Percentiles rank a stretch among this genome's conserved stretches.
phyloP scores from a whole-genome alignment of 108 stramenopile species.

The Conticribra guillardii region DNA sequence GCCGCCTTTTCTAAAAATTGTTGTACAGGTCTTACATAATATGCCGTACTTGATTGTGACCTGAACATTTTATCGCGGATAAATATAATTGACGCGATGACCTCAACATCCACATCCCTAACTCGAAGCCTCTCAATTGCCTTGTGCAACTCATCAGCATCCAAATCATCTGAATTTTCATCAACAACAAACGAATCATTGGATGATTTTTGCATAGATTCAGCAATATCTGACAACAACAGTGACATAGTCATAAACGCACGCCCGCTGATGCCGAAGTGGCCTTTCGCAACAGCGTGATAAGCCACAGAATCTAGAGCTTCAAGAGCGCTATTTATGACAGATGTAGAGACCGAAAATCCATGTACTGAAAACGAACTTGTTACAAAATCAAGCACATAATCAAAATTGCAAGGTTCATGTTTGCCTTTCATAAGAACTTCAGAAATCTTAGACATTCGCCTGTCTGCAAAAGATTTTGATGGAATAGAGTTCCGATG shows the following conservation, averaged over 20 bases:
- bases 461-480: background rate
- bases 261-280: constrained; percentile 65
- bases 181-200: background rate
- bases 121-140: too few relatives aligned
- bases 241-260: constrained; percentile 51
- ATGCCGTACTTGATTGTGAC: too few relatives aligned
- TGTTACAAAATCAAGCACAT: constrained; percentile 27
- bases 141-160: too few relatives aligned
- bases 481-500: constrained; percentile 45
- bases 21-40: too few relatives aligned
- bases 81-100: too few relatives aligned
- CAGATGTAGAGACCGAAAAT: background rate
- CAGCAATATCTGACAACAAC: constrained; percentile 17
- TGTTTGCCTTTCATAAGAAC: constrained; percentile 33
- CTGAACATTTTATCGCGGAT: too few relatives aligned
- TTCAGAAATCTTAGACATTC: background rate
- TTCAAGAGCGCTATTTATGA: constrained; percentile 5
- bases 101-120: too few relatives aligned
- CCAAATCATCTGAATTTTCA: background rate
- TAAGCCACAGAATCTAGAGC: constrained; percentile 41
- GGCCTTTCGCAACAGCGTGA: constrained; percentile 21
- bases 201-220: constrained; percentile 11
- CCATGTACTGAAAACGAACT: background rate
- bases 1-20: constrained; percentile 46
- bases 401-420: constrained; percentile 27